Conservation (phyloP, 257 asterid genomes). For the Avicennia marina region DNA sequence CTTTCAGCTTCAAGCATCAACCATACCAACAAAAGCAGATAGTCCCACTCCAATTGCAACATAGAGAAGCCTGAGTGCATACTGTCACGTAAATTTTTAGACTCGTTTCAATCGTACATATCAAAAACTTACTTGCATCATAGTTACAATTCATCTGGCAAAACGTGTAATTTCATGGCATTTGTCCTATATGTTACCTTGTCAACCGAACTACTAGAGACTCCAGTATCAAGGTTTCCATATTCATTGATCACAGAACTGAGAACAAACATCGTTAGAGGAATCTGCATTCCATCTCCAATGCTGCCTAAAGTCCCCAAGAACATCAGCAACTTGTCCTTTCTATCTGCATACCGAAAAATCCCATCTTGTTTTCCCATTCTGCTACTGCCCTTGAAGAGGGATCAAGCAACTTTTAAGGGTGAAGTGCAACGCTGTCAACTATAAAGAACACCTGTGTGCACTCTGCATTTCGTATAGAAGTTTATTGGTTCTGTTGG, state of each 20-base stretch:
- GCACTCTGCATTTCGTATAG: slow-evolving; percentile 20
- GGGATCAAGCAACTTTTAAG: slow-evolving; percentile 10
- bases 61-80: slow-evolving; percentile 51
- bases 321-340: slow-evolving; percentile 62
- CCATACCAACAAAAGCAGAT: slow-evolving; percentile 71
- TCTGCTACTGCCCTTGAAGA: too few relatives aligned
- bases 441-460: background rate
- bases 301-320: slow-evolving; percentile 76
- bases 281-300: slow-evolving; percentile 89
- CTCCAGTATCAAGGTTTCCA: slow-evolving; percentile 26
- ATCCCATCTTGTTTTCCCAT: slow-evolving; percentile 51
- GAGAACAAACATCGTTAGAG: slow-evolving; percentile 73
- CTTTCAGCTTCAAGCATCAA: background rate
- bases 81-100: slow-evolving; percentile 24
- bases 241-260: slow-evolving; percentile 67
- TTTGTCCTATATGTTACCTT: too few relatives aligned
- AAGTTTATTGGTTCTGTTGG: background rate
- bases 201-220: slow-evolving; percentile 39
- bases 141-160: too few relatives aligned
- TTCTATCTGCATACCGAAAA: slow-evolving; percentile 65
- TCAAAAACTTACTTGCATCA: too few relatives aligned
- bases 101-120: too few relatives aligned
- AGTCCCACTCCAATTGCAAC: slow-evolving; percentile 77
- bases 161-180: too few relatives aligned
- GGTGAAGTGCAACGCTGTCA: background rate